Percentiles rank a stretch among this genome's conserved stretches.
phyloP scores from a whole-genome alignment of 2,329 filamentous ascomycete species.

The Aspergillus felis region DNA sequence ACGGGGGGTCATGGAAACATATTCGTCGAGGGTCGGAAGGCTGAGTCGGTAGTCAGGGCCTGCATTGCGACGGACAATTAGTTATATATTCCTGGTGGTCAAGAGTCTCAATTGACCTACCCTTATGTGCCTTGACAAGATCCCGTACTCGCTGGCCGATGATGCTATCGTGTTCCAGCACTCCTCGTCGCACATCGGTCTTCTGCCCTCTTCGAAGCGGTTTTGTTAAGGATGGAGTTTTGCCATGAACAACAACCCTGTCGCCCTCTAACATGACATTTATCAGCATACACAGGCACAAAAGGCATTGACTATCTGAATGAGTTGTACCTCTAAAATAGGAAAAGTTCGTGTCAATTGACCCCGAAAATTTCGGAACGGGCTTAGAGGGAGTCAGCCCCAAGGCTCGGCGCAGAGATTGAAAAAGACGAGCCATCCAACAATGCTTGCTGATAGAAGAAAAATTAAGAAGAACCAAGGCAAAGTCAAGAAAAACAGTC shows the following conservation, averaged over 20 bases:
- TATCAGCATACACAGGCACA: not conserved
- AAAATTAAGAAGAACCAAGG: not conserved
- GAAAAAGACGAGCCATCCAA: slow-evolving; percentile 34
- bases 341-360: slow-evolving; percentile 37
- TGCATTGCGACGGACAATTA: slow-evolving; percentile 12
- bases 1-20: slow-evolving; percentile 63
- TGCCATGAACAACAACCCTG: slow-evolving; percentile 37
- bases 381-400: slow-evolving; percentile 20
- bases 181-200: slow-evolving; percentile 33
- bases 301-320: not conserved
- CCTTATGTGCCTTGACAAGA: slow-evolving; percentile 53
- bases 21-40: slow-evolving; percentile 68
- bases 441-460: not conserved
- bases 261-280: slow-evolving; percentile 37
- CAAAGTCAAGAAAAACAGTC: slow-evolving; percentile 1
- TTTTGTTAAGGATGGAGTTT: slow-evolving; percentile 38
- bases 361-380: slow-evolving; percentile 17
- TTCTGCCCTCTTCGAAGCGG: slow-evolving; percentile 38
- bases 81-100: not conserved
- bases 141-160: slow-evolving; percentile 62
- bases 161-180: slow-evolving; percentile 50
- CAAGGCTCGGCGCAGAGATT: slow-evolving; percentile 28
- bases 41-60: slow-evolving; percentile 54
- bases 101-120: slow-evolving; percentile 19
- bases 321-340: slow-evolving; percentile 31